Conservation (phyloP, 768 basidiomycete species). For the Russula brevipes region DNA sequence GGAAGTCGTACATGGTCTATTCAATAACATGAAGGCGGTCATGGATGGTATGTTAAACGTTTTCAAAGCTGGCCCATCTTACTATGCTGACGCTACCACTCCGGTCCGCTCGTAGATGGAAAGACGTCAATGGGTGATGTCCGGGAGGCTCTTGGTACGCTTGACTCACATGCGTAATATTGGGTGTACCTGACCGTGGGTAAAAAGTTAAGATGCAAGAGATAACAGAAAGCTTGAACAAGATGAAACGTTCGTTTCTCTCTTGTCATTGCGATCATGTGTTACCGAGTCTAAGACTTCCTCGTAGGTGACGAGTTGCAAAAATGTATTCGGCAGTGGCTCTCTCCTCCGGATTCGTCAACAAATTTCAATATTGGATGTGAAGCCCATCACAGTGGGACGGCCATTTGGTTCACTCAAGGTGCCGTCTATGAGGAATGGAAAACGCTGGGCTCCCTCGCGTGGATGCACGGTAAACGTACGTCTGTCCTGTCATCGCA, state of each 20-base stretch:
- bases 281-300: background rate
- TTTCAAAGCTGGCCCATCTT: background rate
- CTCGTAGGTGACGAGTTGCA: background rate
- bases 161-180: no score
- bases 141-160: constrained; percentile 1
- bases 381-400: background rate
- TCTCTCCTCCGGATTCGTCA: constrained; percentile 8
- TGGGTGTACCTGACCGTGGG: background rate
- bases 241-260: constrained; percentile 8
- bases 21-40: constrained; percentile 3
- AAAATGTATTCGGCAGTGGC: background rate
- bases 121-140: constrained; percentile 9
- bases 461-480: constrained; percentile 5
- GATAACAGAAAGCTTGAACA: background rate
- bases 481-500: background rate
- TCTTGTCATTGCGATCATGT: background rate
- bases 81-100: background rate
- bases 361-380: background rate
- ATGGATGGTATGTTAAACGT: background rate
- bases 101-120: background rate
- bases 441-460: background rate
- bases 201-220: background rate
- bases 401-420: constrained; percentile 2
- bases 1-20: constrained; percentile 1
- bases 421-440: constrained; percentile 4